phyloP scores from a whole-genome alignment of 257 asterid genomes.

The Verbena officinalis region DNA sequence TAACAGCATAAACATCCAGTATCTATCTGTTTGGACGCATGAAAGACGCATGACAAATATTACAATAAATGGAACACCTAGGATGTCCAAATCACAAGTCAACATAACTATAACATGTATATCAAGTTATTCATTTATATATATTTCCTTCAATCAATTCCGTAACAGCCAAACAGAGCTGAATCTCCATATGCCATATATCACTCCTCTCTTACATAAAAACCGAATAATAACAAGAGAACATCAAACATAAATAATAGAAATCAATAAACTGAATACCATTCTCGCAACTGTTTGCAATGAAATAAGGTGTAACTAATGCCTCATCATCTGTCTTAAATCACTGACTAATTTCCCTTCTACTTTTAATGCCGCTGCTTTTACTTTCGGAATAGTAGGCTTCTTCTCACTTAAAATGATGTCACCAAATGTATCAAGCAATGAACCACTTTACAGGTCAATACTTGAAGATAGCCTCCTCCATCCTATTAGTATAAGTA shows the following conservation, averaged over 20 bases:
- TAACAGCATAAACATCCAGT: background rate
- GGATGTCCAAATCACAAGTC: background rate
- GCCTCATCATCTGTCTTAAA: too few species aligned
- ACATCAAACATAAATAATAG: conserved; percentile 2
- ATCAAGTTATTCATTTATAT: conserved; percentile 3
- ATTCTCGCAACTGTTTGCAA: too few species aligned
- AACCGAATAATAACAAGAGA: background rate
- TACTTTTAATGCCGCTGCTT: background rate
- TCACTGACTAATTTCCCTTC: too few species aligned
- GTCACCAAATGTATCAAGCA: too few species aligned
- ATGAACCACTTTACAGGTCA: too few species aligned
- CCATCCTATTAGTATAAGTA: too few species aligned
- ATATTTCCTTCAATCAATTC: background rate
- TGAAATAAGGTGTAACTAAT: too few species aligned
- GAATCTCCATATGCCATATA: too few species aligned
- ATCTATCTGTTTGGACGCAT: background rate
- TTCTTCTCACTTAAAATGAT: too few species aligned
- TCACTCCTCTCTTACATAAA: background rate
- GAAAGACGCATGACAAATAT: background rate
- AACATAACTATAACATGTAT: background rate
- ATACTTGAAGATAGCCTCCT: too few species aligned
- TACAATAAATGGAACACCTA: background rate
- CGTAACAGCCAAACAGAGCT: too few species aligned
- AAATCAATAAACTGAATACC: background rate
- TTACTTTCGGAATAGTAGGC: too few species aligned